Evolutionary conservation across 257 asterid genomes (phyloP), one percentile per base, ranked within the genome.

Genomic region (Leonotis leonurus): DNA sequence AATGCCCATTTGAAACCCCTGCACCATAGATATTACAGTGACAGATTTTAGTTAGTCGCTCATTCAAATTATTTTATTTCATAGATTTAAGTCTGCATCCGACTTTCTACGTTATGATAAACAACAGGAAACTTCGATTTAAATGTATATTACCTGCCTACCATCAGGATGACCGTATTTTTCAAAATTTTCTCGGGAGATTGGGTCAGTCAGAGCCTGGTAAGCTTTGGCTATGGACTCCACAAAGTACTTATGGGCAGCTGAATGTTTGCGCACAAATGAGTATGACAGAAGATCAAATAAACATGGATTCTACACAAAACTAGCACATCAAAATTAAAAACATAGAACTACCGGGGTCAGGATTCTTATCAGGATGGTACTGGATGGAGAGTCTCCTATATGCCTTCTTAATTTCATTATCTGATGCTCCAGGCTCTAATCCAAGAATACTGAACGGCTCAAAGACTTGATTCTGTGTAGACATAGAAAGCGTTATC

Each of bases 121-220:
- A 72, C 20, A 61, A 55, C 52, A 35, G 1, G 21, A 56, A 60
- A 52, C 41, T 35, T 39, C 21, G 18, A 21, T 49, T 62, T 27
- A 51, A 24, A 35, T 25, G 14, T 16, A 40, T 6, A 27, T 54
- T 68, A 92, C 99, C 99, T 92, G 97, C 77, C 99, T 89, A 70
- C 99, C 99, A 81, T 92, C 97, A 11, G 97, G 99, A 77, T 92
- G 97, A 9, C 99, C 99, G 53, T 89, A 92, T 74, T 92, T 92
- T 76, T 89, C 97, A 66, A 65, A 92, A 76, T 89, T 92, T 75
- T 92, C 97, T 49, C 95, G 87, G 33, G 97, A 86, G 70, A 89
- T 74, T 13, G 96, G 96, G 81, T 92, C 97, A 10, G 99, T 92
- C 78, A 89, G 76, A 48, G 99, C 99, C 78, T 92, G 97, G 79